Evolutionary conservation across 305 asterid genomes (phyloP).

Genomic region (Solanum hybrid): DNA sequence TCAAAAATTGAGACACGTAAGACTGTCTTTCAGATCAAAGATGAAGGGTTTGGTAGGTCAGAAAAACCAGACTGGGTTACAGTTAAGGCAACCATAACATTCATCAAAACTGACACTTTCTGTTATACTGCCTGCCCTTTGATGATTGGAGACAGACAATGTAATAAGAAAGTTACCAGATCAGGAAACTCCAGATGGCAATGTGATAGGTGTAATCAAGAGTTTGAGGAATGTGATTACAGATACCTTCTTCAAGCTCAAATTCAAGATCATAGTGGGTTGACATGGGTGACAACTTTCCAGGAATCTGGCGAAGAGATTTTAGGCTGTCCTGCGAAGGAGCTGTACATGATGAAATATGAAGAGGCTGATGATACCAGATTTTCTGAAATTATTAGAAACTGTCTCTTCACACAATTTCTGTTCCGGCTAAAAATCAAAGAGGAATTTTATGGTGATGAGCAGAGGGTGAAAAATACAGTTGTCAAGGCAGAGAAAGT

Average conservation of each 20-base stretch:
- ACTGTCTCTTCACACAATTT: constrained; percentile 56
- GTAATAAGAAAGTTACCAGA: constrained; percentile 74
- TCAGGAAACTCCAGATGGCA: constrained; percentile 68
- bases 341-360: constrained; percentile 45
- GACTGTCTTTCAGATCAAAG: constrained; percentile 66
- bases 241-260: constrained; percentile 87
- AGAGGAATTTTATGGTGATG: constrained; percentile 81
- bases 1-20: constrained; percentile 66
- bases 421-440: constrained; percentile 65
- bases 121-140: constrained; percentile 96
- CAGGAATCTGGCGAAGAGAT: constrained; percentile 91
- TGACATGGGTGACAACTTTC: constrained; percentile 95
- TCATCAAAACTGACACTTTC: constrained; percentile 70
- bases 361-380: constrained; percentile 46
- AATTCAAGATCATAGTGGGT: constrained; percentile 75
- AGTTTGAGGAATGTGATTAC: constrained; percentile 77
- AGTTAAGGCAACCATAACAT: constrained; percentile 71
- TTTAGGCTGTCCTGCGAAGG: constrained; percentile 80
- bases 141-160: constrained; percentile 85
- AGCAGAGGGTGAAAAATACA: constrained; percentile 74
- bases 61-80: constrained; percentile 93
- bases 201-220: constrained; percentile 87
- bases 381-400: constrained; percentile 46
- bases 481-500: constrained; percentile 79
- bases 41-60: constrained; percentile 87